Percentiles rank a stretch among this genome's conserved stretches.
phyloP scores from a whole-genome alignment of 192 early-diverging fungal species.

The Chytriomyces sp. region DNA sequence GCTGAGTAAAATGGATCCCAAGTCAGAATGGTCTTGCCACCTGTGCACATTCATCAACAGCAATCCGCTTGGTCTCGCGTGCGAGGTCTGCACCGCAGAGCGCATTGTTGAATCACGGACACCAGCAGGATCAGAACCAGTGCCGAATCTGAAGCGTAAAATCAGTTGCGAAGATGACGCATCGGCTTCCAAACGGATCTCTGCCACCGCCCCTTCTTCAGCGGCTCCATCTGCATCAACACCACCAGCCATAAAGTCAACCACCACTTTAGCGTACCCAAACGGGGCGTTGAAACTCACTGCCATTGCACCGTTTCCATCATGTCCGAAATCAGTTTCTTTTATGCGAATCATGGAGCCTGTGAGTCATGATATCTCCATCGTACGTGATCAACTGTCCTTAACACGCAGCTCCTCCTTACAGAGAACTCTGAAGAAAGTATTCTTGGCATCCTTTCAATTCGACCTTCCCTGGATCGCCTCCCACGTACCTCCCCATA shows the following conservation, averaged over 20 bases:
- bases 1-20: too few species aligned
- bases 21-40: neutral
- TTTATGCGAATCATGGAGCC: slow-evolving; percentile 6
- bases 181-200: neutral
- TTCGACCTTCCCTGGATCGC: slow-evolving; percentile 30
- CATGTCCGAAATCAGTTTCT: neutral
- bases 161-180: neutral
- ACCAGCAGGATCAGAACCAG: neutral
- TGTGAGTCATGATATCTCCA: neutral
- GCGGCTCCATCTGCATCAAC: neutral
- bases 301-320: neutral
- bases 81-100: slow-evolving; percentile 18
- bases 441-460: slow-evolving; percentile 27
- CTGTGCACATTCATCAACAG: slow-evolving; percentile 19
- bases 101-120: neutral
- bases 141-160: neutral
- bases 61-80: slow-evolving; percentile 1
- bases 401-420: neutral
- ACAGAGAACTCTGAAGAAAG: neutral
- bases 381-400: neutral
- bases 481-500: slow-evolving; percentile 11
- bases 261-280: neutral
- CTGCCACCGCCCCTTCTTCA: neutral
- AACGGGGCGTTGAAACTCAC: neutral
- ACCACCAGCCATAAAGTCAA: neutral